Percentiles rank a stretch among this genome's conserved stretches.
phyloP scores from a whole-genome alignment of 176 grass and related monocot species.

The Bolboschoenus planiculmis region DNA sequence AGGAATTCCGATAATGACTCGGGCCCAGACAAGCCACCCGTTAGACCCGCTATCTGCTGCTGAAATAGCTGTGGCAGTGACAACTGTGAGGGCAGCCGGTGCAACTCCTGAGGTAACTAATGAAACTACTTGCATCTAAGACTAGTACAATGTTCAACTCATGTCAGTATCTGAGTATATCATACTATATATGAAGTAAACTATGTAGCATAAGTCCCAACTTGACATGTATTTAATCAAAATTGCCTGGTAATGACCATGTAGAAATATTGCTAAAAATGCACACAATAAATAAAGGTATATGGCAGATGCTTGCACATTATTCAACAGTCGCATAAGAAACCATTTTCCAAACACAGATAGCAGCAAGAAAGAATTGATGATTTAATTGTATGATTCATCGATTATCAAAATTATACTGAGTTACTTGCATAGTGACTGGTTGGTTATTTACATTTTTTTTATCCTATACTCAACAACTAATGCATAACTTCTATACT shows the following conservation, averaged over 20 bases:
- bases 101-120: constrained; percentile 75
- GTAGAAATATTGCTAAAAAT: not conserved
- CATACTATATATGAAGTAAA: not conserved
- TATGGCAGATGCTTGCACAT: not conserved
- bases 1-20: constrained; percentile 97
- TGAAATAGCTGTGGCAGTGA: constrained; percentile 97
- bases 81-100: constrained; percentile 93
- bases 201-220: not conserved
- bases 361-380: not conserved
- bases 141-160: not conserved
- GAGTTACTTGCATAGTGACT: not conserved
- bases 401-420: not conserved
- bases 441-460: not conserved
- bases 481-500: not conserved
- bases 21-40: constrained; percentile 89
- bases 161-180: not conserved
- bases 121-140: not conserved
- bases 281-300: not conserved
- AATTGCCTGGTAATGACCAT: not conserved
- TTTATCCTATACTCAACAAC: not conserved
- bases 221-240: not conserved
- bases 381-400: not conserved
- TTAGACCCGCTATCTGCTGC: constrained; percentile 96
- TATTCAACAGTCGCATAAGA: not conserved
- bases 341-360: not conserved